Conservation (phyloP, 2,329 filamentous ascomycete species). For the Fonsecaea pugnacius region DNA sequence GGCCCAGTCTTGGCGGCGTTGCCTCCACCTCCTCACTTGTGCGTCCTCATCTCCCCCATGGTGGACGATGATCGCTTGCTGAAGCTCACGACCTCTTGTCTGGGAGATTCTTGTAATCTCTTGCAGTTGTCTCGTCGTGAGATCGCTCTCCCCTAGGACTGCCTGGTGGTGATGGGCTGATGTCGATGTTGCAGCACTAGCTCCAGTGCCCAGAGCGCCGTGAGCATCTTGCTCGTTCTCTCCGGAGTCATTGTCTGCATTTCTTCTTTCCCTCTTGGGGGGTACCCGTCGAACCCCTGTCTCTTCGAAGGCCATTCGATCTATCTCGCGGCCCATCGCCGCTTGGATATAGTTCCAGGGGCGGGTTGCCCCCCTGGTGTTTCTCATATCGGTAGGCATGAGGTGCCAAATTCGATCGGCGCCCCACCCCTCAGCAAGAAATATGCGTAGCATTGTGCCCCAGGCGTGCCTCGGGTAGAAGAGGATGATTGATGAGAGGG, state of each 20-base stretch:
- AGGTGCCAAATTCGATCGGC: slow-evolving; percentile 32
- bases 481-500: slow-evolving; percentile 28
- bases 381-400: slow-evolving; percentile 14
- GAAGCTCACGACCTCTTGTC: neutral
- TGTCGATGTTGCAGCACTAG: neutral
- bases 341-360: slow-evolving; percentile 37
- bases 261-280: neutral
- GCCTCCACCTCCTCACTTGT: neutral
- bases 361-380: slow-evolving; percentile 2
- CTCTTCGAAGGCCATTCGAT: slow-evolving; percentile 26
- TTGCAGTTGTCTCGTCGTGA: neutral
- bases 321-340: slow-evolving; percentile 30
- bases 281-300: slow-evolving; percentile 14
- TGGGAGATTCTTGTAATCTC: neutral
- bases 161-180: neutral
- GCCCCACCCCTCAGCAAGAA: slow-evolving; percentile 31
- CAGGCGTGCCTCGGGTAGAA: slow-evolving; percentile 35
- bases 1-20: neutral
- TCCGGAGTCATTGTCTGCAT: neutral
- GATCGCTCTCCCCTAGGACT: neutral
- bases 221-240: neutral
- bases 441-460: slow-evolving; percentile 33
- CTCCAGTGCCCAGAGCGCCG: too few relatives aligned
- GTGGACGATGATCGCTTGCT: neutral
- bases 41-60: too few relatives aligned